Evolutionary conservation across 2,329 filamentous ascomycete species (phyloP).

Genomic region (Talaromyces islandicus): DNA sequence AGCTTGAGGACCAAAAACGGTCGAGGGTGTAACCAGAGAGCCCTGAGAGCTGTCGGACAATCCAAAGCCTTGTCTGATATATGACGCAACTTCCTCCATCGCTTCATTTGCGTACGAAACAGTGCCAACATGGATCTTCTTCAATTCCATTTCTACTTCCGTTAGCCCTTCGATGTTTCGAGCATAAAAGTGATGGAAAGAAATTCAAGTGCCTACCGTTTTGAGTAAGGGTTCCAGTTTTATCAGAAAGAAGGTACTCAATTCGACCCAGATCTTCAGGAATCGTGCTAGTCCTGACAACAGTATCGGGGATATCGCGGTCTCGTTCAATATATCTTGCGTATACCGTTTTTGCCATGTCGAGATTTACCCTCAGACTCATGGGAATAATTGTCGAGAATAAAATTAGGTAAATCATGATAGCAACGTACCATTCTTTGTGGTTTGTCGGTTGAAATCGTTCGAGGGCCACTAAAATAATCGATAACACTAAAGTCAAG

Average conservation of each 20-base stretch:
- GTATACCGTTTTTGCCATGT: constrained; percentile 95
- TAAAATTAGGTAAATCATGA: constrained; percentile 94
- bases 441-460: constrained; percentile 58
- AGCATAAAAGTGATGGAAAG: background rate
- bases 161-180: constrained; percentile 17
- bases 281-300: constrained; percentile 94
- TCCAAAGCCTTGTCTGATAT: constrained; percentile 76
- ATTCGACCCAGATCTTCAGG: constrained; percentile 93
- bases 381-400: constrained; percentile 99
- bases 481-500: constrained; percentile 77
- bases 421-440: constrained; percentile 82
- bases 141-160: constrained; percentile 83
- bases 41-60: constrained; percentile 41
- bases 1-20: constrained; percentile 58
- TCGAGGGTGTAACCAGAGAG: constrained; percentile 68
- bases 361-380: constrained; percentile 89
- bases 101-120: constrained; percentile 98
- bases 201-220: constrained; percentile 51
- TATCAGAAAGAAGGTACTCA: constrained; percentile 93
- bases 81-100: constrained; percentile 91
- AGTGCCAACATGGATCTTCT: constrained; percentile 96
- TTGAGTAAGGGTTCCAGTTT: constrained; percentile 95
- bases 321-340: constrained; percentile 93
- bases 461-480: constrained; percentile 81
- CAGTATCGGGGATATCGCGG: constrained; percentile 79